Base-by-base conservation (phyloP, 2,329 filamentous ascomycete species). In the Ophiostoma sp. region DNA sequence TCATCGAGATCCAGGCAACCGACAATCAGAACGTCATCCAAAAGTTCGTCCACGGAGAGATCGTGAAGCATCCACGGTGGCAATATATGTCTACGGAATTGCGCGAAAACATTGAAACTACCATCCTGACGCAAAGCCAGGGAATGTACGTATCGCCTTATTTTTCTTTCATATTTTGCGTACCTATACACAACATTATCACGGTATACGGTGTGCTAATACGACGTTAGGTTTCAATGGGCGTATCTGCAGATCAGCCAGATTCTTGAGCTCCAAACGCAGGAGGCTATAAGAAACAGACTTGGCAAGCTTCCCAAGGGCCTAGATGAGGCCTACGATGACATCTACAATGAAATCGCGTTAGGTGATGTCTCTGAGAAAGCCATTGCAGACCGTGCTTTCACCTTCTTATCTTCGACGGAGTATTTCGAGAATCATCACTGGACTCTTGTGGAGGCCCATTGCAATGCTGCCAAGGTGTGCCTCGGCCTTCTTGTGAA, bases 221-320 rank as follows among this genome's bases (percentile, higher is more conserved):
- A 38, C 8, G 64, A 38, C 42, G 64, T 40, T 58, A 77, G 76
- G 76, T 77, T 77, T 66, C 75, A 76, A 69, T 77, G 76, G 75
- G 75, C 73, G 12, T 71, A 65, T 42, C 67, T 77, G 4, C 76
- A 77, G 69, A 74, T 76, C 63, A 67, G 71, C 8, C 70, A 76
- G 65, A 68, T 77, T 5, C 70, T 76, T 2, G 64, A 72, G 4
- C 70, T 74, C 7, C 4, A 70, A n/a, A 66, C 66, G 9, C 68
- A 72, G 68, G 41, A 62, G 5, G 74, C 73, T 18, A 73, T 78
- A 6, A 45, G 67, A 18, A 44, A 72, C 7, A 72, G 74, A 8
- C 71, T 78, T 1, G 74, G 75, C 42, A 74, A 73, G 68, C 74
- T 77, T 66, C 76, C 76, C 4, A 47, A 66, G 3, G 72, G 66